A percentile compares a stretch with the other conserved stretches of the same genome.
phyloP scores from a whole-genome alignment of 139 green algal genomes.

The Chlamydomonas sphaeroides region DNA sequence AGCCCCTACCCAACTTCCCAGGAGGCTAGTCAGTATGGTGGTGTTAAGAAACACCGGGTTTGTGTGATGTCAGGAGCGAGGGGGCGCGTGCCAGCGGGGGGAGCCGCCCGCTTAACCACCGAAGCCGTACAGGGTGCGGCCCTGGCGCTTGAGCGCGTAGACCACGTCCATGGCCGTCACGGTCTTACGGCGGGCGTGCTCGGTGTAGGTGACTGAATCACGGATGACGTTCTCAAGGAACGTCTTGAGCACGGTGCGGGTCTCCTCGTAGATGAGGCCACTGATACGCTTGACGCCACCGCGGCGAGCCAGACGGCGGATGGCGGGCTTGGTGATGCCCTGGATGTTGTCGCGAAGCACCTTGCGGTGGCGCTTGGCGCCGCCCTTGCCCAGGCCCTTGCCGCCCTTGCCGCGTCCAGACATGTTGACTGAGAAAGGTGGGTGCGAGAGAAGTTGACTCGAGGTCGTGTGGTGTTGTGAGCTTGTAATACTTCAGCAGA shows the following conservation, averaged over 20 bases:
- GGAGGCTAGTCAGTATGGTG: too few species aligned
- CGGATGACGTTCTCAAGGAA: constrained; percentile 95
- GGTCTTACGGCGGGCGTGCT: constrained; percentile 96
- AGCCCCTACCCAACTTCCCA: too few species aligned
- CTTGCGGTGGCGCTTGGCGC: constrained; percentile 93
- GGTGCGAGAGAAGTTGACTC: too few species aligned
- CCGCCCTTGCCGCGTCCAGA: constrained; percentile 89
- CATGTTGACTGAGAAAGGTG: too few species aligned
- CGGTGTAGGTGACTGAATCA: constrained; percentile 98
- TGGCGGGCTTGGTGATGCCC: constrained; percentile 95
- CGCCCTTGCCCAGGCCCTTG: constrained; percentile 92
- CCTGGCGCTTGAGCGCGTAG: constrained; percentile 81
- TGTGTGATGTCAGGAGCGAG: constrained; percentile 94
- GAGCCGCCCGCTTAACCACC: constrained; percentile 27
- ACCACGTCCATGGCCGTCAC: constrained; percentile 97
- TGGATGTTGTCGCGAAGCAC: constrained; percentile 94
- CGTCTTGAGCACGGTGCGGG: constrained; percentile 89
- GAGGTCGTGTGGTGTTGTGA: too few species aligned
- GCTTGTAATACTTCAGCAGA: too few species aligned
- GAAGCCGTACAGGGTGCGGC: constrained; percentile 46
- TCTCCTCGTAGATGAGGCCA: constrained; percentile 92
- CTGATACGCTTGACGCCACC: constrained; percentile 90
- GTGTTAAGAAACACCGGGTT: too few species aligned
- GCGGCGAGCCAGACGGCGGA: constrained; percentile 82
- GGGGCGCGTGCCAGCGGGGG: too few species aligned